phyloP scores from a whole-genome alignment of 495 filamentous ascomycete genomes.

The Penicillium fimorum region DNA sequence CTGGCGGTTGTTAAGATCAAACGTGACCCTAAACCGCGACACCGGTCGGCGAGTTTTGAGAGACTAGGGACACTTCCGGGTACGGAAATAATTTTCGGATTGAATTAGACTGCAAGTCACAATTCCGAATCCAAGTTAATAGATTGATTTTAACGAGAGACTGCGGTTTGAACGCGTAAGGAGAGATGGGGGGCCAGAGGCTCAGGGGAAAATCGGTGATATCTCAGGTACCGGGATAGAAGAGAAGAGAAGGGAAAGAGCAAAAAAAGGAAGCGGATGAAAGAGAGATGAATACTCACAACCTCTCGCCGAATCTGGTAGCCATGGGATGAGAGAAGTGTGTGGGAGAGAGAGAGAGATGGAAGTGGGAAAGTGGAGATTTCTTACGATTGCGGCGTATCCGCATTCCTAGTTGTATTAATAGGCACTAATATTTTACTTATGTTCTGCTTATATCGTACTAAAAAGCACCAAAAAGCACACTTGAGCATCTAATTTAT shows the following conservation, averaged over 20 bases:
- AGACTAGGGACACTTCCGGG: neutral
- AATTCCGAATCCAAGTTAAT: conserved; percentile 1
- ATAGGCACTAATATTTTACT: conserved; percentile 6
- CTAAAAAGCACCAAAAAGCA: too few relatives aligned
- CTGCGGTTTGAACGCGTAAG: conserved; percentile 12
- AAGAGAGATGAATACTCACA: conserved; percentile 42
- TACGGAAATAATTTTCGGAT: neutral
- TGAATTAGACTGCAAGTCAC: neutral
- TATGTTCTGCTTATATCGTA: neutral
- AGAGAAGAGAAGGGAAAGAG: conserved; percentile 11
- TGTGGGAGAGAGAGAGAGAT: conserved; percentile 73
- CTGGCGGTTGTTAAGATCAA: conserved; percentile 6
- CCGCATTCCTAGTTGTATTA: conserved; percentile 24
- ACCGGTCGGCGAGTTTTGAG: conserved; percentile 8
- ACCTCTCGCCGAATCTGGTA: conserved; percentile 34
- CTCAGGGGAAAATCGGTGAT: conserved; percentile 15
- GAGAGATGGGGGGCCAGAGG: conserved; percentile 10
- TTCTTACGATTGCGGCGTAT: conserved; percentile 20
- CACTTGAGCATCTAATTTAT: neutral
- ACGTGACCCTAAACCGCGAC: conserved; percentile 1
- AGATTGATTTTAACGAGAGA: conserved; percentile 21
- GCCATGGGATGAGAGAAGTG: conserved; percentile 61
- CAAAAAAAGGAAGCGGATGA: conserved; percentile 51
- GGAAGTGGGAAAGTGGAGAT: conserved; percentile 49
- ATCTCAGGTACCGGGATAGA: conserved; percentile 6